phyloP scores from a whole-genome alignment of 2,329 filamentous ascomycete genomes.

The Drechslerella coelobrocha region DNA sequence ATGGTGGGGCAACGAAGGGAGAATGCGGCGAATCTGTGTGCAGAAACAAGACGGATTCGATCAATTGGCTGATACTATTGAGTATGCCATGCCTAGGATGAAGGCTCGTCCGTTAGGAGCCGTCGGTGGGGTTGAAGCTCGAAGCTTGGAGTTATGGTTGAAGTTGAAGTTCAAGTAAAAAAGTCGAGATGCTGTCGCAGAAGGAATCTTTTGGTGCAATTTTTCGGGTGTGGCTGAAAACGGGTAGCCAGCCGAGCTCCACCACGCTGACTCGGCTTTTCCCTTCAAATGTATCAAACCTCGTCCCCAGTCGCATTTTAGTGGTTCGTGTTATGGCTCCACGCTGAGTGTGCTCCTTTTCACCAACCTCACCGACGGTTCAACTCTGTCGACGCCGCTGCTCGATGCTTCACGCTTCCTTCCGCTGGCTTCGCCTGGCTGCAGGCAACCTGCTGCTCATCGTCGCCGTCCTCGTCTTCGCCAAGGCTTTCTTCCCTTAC shows the following conservation, averaged over 20 bases:
- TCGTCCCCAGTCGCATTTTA: too few relatives aligned
- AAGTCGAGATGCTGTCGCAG: conserved; percentile 9
- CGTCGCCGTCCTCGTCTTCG: conserved; percentile 76
- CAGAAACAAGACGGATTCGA: not conserved
- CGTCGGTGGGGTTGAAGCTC: not conserved
- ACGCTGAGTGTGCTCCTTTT: not conserved
- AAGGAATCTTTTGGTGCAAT: conserved; percentile 7
- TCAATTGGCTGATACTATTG: not conserved
- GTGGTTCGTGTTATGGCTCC: too few relatives aligned
- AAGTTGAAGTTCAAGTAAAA: not conserved
- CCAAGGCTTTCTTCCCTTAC: conserved; percentile 94
- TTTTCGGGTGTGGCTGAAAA: conserved; percentile 11
- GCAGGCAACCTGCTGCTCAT: conserved; percentile 80
- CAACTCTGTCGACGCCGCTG: not conserved
- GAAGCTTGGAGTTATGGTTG: conserved; percentile 5
- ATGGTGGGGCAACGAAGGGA: not conserved
- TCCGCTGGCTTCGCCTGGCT: conserved; percentile 61
- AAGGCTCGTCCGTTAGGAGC: not conserved
- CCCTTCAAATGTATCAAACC: too few relatives aligned
- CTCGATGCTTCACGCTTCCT: conserved; percentile 44
- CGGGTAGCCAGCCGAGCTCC: conserved; percentile 23
- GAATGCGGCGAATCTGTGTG: not conserved
- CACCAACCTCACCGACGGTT: not conserved
- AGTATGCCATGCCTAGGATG: conserved; percentile 8
- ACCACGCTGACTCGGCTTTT: not conserved